These are phyloP conservation scores for Plasmodium vivax DNA, from an alignment of 169 alveolate genomes.

Conservation along the genomic window DNA sequence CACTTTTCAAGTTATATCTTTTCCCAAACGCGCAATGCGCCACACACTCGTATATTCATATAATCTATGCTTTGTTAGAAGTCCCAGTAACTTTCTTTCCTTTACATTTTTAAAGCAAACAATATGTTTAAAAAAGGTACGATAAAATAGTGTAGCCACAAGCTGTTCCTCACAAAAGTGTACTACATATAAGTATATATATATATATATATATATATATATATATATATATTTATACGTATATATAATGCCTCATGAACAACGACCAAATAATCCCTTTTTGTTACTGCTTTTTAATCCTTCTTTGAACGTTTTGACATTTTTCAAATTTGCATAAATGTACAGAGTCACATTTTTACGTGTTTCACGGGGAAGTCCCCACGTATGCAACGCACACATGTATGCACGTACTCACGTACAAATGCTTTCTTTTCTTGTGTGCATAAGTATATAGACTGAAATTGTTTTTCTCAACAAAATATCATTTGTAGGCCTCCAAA, in stretches of 20 bases:
- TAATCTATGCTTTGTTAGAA: not conserved
- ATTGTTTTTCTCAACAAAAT: not conserved
- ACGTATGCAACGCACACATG: not conserved
- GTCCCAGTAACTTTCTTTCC: not conserved
- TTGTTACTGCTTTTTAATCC: not conserved
- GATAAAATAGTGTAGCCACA: not conserved
- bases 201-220: not conserved
- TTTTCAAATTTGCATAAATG: not conserved
- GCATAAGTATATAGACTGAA: not conserved
- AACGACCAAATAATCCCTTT: not conserved
- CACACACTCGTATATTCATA: not conserved
- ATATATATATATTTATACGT: not conserved
- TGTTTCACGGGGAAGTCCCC: not conserved
- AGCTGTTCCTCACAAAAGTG: not conserved
- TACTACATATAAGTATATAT: constrained; percentile 6
- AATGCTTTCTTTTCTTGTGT: not conserved
- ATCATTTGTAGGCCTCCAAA: not conserved
- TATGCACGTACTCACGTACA: not conserved
- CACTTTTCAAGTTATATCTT: not conserved
- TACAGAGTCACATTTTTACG: not conserved
- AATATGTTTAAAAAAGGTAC: not conserved
- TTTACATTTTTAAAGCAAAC: not conserved
- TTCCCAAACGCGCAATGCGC: not conserved
- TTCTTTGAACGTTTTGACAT: not conserved
- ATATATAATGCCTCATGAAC: not conserved